These are phyloP conservation scores for Pseudozyma hubeiensis DNA, from an alignment of 1,284 basidiomycete species.

Conservation along the genomic window DNA sequence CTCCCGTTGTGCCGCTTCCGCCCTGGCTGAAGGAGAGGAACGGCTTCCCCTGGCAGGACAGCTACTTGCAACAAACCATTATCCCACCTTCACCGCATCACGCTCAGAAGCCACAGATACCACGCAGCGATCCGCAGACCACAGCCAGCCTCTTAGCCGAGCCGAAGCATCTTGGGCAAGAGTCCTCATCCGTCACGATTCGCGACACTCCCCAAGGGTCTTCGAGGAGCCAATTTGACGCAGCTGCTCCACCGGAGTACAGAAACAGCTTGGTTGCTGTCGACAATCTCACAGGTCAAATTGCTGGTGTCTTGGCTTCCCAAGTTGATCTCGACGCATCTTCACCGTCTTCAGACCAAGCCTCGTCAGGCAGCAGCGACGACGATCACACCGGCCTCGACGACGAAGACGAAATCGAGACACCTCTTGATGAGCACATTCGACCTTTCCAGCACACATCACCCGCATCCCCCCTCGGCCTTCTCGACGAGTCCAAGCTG, in stretches of 20 bases:
- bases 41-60: slow-evolving; percentile 43
- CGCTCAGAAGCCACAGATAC: background rate
- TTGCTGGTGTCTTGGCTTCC: slow-evolving; percentile 52
- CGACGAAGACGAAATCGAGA: slow-evolving; percentile 19
- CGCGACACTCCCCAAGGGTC: slow-evolving; percentile 15
- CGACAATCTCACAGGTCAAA: slow-evolving; percentile 56
- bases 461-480: background rate
- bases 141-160: background rate
- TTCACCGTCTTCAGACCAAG: too few species aligned
- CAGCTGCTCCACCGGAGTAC: slow-evolving; percentile 19
- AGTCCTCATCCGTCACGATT: slow-evolving; percentile 13
- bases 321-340: slow-evolving; percentile 32
- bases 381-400: slow-evolving; percentile 4
- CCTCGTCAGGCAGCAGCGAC: slow-evolving; percentile 7
- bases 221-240: slow-evolving; percentile 6
- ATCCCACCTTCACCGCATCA: background rate
- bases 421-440: slow-evolving; percentile 25
- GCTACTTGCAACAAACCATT: slow-evolving; percentile 11
- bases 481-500: background rate
- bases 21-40: slow-evolving; percentile 31
- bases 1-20: slow-evolving; percentile 23
- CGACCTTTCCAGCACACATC: slow-evolving; percentile 2
- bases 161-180: slow-evolving; percentile 19
- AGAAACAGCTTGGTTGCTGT: slow-evolving; percentile 56
- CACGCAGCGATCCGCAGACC: too few species aligned